Evolutionary conservation across 1,139 yeast species (phyloP), one percentile per base, ranked within the genome.

Genomic region (Yamadazyma oceani): DNA sequence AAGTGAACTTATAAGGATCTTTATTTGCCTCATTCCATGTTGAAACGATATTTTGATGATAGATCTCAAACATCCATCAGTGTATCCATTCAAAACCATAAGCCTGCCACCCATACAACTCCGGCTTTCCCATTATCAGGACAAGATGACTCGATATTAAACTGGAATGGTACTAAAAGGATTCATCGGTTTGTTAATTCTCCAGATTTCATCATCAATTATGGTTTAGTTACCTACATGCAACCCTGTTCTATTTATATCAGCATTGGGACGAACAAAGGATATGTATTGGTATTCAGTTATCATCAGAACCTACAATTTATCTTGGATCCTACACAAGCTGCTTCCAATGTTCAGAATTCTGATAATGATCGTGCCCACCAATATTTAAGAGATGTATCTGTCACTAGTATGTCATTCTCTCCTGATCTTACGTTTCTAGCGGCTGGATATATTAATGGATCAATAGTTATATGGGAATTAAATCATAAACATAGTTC

Each of bases 201-300:
- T 2, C 25, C 51, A 2, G 58, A 51, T 2, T 67, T 67, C 40
- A 21, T 52, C 2, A 31, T 48, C 5, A 38, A 42, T 2, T 70
- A 73, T 47, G 95, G 95, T 0, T 53, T 57, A 1, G 75, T 82
- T 0, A 62, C 71, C 0, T 59, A 63, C 17, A 51, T 83, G 7
- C 62, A 69, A 3, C 69, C 81, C 0, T 71, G 80, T 1, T 66
- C 79, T 3, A 40, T 63, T 7, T 66, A 66, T 37, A 66, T 87
- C 2, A 78, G 77, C 0, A 52, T 86, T 10, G 94, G 88, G 2
- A 85, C 94, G 0, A 51, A 70, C 1, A 68, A 68, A 34, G 90
- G 90, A 1, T 62, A 57, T 32, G 66, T 85, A 0, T 56, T 84
- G 13, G 65, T 82, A 2, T 86, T 83, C 55, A 83, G 80, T 51